Conservation (phyloP, 768 basidiomycete genomes). For the Hygrocybe punicea region DNA sequence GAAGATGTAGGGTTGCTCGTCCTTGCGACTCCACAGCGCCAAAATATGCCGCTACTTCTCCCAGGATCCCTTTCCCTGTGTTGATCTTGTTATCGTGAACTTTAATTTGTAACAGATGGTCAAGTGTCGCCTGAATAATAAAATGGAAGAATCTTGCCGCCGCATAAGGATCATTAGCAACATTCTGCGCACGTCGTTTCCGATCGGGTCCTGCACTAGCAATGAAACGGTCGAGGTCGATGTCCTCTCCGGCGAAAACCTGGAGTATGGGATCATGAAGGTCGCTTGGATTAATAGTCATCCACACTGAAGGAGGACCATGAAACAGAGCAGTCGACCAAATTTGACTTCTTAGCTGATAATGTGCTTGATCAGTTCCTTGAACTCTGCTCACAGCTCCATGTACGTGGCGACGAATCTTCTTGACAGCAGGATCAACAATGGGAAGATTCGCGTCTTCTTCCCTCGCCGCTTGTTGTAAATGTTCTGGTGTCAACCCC, state of each 20-base stretch:
- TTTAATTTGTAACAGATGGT: constrained; percentile 33
- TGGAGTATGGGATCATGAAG: constrained; percentile 44
- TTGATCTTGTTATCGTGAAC: background rate
- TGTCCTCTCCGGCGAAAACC: constrained; percentile 41
- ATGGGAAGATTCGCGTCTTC: constrained; percentile 22
- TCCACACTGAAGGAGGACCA: constrained; percentile 39
- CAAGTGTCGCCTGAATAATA: constrained; percentile 32
- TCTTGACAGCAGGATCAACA: constrained; percentile 26
- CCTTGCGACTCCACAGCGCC: constrained; percentile 42
- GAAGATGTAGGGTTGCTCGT: constrained; percentile 40
- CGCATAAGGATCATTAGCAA: constrained; percentile 41
- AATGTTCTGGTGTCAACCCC: constrained; percentile 25
- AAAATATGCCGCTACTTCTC: constrained; percentile 15
- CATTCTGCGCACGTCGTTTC: constrained; percentile 17
- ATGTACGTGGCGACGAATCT: too few relatives aligned
- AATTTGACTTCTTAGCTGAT: constrained; percentile 28
- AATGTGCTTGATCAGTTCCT: constrained; percentile 34
- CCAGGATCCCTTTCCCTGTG: constrained; percentile 19
- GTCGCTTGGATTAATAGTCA: constrained; percentile 44
- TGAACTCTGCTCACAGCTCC: constrained; percentile 21
- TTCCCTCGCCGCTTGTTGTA: constrained; percentile 34
- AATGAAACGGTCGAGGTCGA: constrained; percentile 41
- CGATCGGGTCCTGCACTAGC: constrained; percentile 22
- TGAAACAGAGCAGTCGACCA: constrained; percentile 33
- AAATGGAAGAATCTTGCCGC: constrained; percentile 41